Conservation (phyloP, 2,329 filamentous ascomycete genomes). For the Incumbomyces lentus region DNA sequence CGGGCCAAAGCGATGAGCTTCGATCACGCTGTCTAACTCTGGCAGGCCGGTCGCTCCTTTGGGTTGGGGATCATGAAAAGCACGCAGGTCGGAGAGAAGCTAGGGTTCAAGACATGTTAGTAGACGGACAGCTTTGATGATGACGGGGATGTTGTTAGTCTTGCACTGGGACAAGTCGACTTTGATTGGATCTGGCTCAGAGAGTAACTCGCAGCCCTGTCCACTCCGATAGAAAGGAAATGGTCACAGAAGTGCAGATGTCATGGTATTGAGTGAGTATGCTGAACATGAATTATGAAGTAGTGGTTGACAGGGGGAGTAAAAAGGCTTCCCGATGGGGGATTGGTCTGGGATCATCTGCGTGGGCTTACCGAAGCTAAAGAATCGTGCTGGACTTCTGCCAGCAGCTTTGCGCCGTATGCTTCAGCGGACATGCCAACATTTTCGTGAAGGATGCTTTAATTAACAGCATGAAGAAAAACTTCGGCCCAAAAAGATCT, state of each 20-base stretch:
- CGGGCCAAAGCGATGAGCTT: slow-evolving; percentile 25
- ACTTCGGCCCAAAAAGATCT: not conserved
- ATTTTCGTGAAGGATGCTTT: not conserved
- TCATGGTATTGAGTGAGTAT: too few species aligned
- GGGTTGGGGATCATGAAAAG: slow-evolving; percentile 15
- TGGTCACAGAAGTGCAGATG: not conserved
- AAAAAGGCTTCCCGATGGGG: slow-evolving; percentile 3
- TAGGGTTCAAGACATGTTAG: slow-evolving; percentile 17
- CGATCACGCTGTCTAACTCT: slow-evolving; percentile 36
- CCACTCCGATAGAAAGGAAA: not conserved
- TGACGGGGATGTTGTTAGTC: too few species aligned
- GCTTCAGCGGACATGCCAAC: slow-evolving; percentile 29
- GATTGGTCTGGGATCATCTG: not conserved
- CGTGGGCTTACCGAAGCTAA: slow-evolving; percentile 38
- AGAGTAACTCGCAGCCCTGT: not conserved
- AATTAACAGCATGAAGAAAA: not conserved
- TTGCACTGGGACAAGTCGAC: too few species aligned
- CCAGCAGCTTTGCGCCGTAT: slow-evolving; percentile 45
- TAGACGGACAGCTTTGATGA: not conserved
- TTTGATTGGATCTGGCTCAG: not conserved
- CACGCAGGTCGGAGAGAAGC: slow-evolving; percentile 32
- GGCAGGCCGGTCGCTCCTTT: slow-evolving; percentile 32
- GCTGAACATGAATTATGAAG: not conserved
- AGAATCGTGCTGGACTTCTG: slow-evolving; percentile 39
- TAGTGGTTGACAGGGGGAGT: too few species aligned